Percentiles rank a stretch among this genome's conserved stretches.
Conservation (phyloP, 768 basidiomycete species). For the Scleroderma citrinum region DNA sequence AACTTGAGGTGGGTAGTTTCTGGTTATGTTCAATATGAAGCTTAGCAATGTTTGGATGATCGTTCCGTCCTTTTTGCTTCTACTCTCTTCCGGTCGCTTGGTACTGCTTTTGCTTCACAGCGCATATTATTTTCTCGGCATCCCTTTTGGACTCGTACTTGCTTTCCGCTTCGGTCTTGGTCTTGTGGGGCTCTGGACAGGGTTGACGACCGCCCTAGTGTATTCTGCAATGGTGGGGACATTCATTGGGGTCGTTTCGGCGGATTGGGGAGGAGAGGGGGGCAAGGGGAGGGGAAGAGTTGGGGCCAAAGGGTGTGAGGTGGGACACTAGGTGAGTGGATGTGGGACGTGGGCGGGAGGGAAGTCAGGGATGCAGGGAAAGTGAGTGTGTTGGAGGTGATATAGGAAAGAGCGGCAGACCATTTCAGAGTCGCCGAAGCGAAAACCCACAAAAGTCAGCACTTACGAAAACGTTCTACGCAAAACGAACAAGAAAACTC, state of each 20-base stretch:
- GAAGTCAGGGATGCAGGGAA: slow-evolving; percentile 34
- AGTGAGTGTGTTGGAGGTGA: not conserved
- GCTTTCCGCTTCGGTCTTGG: slow-evolving; percentile 54
- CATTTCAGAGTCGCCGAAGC: no score
- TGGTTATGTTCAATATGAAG: not conserved
- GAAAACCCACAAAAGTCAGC: no score
- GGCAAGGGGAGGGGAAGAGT: slow-evolving; percentile 11
- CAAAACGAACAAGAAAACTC: no score
- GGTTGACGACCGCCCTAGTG: slow-evolving; percentile 63
- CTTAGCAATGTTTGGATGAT: not conserved
- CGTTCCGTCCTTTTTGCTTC: not conserved
- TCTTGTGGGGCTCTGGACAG: slow-evolving; percentile 80
- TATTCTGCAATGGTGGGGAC: slow-evolving; percentile 55
- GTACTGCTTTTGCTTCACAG: slow-evolving; percentile 54
- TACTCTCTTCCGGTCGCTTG: slow-evolving; percentile 33
- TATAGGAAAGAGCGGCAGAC: not conserved
- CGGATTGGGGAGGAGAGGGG: slow-evolving; percentile 67
- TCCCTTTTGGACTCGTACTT: slow-evolving; percentile 78
- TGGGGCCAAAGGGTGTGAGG: slow-evolving; percentile 44
- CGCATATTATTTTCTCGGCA: slow-evolving; percentile 78
- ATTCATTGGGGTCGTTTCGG: slow-evolving; percentile 41
- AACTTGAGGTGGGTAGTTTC: not conserved
- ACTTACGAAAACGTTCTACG: no score
- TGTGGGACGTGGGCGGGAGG: slow-evolving; percentile 29
- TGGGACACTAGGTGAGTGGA: slow-evolving; percentile 5